Conservation (phyloP, 768 basidiomycete genomes). For the Naematelia aurantialba region DNA sequence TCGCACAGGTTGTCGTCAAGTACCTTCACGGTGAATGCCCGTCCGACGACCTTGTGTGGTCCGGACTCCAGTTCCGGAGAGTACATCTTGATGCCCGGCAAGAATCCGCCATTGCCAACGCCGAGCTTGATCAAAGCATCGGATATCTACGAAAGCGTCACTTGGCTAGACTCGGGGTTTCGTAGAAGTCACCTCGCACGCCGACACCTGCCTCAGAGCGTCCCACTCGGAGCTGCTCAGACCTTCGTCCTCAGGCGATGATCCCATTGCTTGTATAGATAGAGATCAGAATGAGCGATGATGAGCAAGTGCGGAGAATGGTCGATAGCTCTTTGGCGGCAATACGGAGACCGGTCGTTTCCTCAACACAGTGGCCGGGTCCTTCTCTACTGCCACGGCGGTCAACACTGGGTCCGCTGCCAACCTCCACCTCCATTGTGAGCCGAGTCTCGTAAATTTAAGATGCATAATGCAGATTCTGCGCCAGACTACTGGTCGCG, state of each 20-base stretch:
- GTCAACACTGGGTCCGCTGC: too few relatives aligned
- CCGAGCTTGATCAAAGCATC: constrained; percentile 82
- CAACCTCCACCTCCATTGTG: too few relatives aligned
- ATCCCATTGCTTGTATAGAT: not conserved
- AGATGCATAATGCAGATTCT: not conserved
- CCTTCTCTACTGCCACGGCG: too few relatives aligned
- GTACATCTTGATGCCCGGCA: constrained; percentile 69
- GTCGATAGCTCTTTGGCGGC: too few relatives aligned
- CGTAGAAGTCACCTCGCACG: constrained; percentile 18
- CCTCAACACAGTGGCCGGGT: too few relatives aligned
- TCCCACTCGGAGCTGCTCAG: not conserved
- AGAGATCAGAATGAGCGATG: too few relatives aligned
- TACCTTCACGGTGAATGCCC: constrained; percentile 75
- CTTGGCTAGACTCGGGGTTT: too few relatives aligned
- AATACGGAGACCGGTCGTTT: too few relatives aligned
- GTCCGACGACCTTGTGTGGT: constrained; percentile 61
- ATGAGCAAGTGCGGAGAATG: too few relatives aligned
- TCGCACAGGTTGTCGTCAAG: not conserved
- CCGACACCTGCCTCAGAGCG: constrained; percentile 8
- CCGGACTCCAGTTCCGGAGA: constrained; percentile 53
- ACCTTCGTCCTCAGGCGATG: not conserved
- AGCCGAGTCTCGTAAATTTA: too few relatives aligned
- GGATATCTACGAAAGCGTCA: constrained; percentile 69
- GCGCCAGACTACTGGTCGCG: not conserved
- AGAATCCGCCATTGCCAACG: constrained; percentile 65